Evolutionary conservation across 2,329 filamentous ascomycete genomes (phyloP), one percentile per base, ranked within the genome.

Genomic region (Cytospora paraplurivora): DNA sequence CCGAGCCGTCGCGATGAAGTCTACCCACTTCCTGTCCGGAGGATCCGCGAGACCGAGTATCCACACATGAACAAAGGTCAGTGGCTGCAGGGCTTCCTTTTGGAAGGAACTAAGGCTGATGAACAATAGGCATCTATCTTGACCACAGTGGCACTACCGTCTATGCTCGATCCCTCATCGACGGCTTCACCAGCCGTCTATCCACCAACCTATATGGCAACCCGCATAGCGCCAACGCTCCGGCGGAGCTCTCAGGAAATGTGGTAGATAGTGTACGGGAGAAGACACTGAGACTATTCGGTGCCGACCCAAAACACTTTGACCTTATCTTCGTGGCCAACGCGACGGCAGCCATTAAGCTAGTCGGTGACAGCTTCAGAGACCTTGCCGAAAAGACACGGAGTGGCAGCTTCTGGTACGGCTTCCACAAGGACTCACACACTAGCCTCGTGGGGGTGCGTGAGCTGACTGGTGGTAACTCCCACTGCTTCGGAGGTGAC

Each of bases 301-400:
- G 83, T 51, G 86, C 86, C 19, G 79, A 84, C 67, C 81, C 85
- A 2, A 76, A 78, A 44, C 77, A 87, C 58, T 88, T 84, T 69
- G 85, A 88, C 68, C 77, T 88, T 12, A 77, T 88, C 19, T 89
- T 98, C 73, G 92, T 96, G 33, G 88, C 92, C 41, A 98, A 98
- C 75, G 91, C 94, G 21, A 98, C 94, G 0, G 92, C 93, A 3
- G 93, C 88, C 7, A 89, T 97, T 70, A 98, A 97, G 76, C 78
- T 97, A 12, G 90, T 88, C 15, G 81, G 79, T 51, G 86, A 87
- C 55, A 79, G 78, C 38, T 84, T 88, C 68, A 76, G 79, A 34
- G 83, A 85, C 67, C 75, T 84, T 33, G 78, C 81, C 2, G 80
- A 77, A 72, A 80, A 76, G 68, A 81, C 75, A 12, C 74, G 76